These are phyloP conservation scores for Cucumis cinereus DNA, from an alignment of 306 rosid genomes.

Conservation along the genomic window DNA sequence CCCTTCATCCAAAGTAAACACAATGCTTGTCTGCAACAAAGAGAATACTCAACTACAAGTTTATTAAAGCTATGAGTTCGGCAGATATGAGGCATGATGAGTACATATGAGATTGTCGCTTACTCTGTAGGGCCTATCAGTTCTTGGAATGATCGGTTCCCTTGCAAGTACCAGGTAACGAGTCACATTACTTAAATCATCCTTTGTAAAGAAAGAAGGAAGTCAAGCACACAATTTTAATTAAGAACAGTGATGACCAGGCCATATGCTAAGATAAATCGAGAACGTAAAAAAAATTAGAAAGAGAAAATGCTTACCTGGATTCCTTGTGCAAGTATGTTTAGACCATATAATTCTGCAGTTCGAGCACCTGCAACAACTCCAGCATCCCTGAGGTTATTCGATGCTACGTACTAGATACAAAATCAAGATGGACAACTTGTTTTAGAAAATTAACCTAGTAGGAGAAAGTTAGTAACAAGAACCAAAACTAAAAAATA, in stretches of 20 bases:
- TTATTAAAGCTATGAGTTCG: background rate
- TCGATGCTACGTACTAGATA: conserved; percentile 27
- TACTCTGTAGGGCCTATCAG: conserved; percentile 52
- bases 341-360: conserved; percentile 66
- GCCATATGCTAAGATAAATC: background rate
- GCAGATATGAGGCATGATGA: background rate
- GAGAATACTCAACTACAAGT: conserved; percentile 13
- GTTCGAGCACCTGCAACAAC: conserved; percentile 85
- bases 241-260: background rate
- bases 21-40: conserved; percentile 62
- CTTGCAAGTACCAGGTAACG: conserved; percentile 79
- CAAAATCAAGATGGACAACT: background rate
- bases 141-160: conserved; percentile 72
- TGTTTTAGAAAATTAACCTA: conserved; percentile 6
- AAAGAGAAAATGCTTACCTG: conserved; percentile 34
- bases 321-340: conserved; percentile 51
- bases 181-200: conserved; percentile 49
- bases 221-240: background rate
- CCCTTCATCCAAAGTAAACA: conserved; percentile 75
- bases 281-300: background rate
- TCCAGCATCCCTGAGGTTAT: conserved; percentile 41
- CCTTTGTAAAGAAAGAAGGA: conserved; percentile 26
- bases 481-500: background rate
- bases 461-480: background rate
- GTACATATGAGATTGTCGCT: background rate